Evolutionary conservation across 192 early-diverging fungal species (phyloP).

Genomic region (Coemansia biformis): DNA sequence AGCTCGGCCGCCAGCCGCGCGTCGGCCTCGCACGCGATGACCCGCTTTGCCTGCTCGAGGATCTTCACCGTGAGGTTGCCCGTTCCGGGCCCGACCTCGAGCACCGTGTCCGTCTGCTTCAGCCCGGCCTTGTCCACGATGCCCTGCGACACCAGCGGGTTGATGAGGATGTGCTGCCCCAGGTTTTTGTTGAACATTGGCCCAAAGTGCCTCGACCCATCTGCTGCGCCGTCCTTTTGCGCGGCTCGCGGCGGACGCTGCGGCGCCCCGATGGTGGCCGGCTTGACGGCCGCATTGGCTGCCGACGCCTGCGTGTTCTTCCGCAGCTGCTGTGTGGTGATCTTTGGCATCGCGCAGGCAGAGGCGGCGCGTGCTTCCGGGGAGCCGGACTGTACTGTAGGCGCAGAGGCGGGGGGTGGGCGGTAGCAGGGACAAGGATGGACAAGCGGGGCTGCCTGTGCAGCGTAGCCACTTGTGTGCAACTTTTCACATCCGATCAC

Average conservation of each 20-base stretch:
- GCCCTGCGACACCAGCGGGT: slow-evolving; percentile 90
- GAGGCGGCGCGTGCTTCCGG: too few relatives aligned
- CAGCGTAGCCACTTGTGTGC: too few relatives aligned
- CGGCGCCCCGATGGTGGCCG: slow-evolving; percentile 33
- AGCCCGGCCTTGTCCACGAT: slow-evolving; percentile 92
- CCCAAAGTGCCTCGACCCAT: slow-evolving; percentile 56
- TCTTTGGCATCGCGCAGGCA: slow-evolving; percentile 50
- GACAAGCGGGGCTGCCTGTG: too few relatives aligned
- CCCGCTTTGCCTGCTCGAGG: slow-evolving; percentile 86
- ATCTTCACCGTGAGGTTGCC: slow-evolving; percentile 97
- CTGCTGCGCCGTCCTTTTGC: slow-evolving; percentile 9
- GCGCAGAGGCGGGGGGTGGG: too few relatives aligned
- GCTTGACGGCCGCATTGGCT: slow-evolving; percentile 31
- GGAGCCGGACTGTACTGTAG: too few relatives aligned
- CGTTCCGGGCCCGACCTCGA: slow-evolving; percentile 98
- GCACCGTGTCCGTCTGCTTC: slow-evolving; percentile 66
- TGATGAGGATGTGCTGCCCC: slow-evolving; percentile 98
- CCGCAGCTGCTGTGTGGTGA: slow-evolving; percentile 49
- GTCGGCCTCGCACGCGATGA: slow-evolving; percentile 93
- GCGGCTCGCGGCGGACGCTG: slow-evolving; percentile 4
- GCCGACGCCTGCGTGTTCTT: slow-evolving; percentile 48
- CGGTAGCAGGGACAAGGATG: too few relatives aligned
- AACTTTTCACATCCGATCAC: too few relatives aligned
- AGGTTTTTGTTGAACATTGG: slow-evolving; percentile 96
- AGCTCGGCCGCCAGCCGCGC: slow-evolving; percentile 94